phyloP scores from a whole-genome alignment of 371 early-diverging fungal species.

The Rhizopus microsporus region DNA sequence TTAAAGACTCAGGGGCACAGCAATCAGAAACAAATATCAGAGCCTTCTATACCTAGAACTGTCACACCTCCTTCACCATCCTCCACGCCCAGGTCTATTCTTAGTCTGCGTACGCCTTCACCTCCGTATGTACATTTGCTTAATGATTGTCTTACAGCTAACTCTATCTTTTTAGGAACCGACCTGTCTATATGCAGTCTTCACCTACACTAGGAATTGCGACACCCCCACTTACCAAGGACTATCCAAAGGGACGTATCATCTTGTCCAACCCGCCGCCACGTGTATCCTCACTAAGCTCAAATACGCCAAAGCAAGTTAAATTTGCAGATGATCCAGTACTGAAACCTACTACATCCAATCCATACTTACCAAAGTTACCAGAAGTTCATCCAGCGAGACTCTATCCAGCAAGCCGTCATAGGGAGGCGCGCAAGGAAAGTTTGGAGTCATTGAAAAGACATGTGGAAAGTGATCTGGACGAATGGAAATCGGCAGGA shows the following conservation, averaged over 20 bases:
- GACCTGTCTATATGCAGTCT: background rate
- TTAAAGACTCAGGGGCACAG: slow-evolving; percentile 16
- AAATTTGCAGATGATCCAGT: slow-evolving; percentile 24
- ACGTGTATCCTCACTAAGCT: slow-evolving; percentile 20
- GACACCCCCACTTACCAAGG: background rate
- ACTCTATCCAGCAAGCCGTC: slow-evolving; percentile 42
- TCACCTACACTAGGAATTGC: slow-evolving; percentile 10
- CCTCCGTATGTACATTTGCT: background rate
- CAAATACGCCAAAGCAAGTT: slow-evolving; percentile 11
- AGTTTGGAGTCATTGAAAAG: slow-evolving; percentile 46
- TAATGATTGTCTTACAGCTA: background rate
- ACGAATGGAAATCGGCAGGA: slow-evolving; percentile 49
- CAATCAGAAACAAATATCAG: slow-evolving; percentile 1
- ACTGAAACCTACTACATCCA: slow-evolving; percentile 1
- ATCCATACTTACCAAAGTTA: slow-evolving; percentile 9
- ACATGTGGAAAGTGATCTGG: slow-evolving; percentile 35
- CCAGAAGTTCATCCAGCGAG: slow-evolving; percentile 8
- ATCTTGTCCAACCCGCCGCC: slow-evolving; percentile 25
- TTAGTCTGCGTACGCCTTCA: background rate
- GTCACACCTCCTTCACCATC: background rate
- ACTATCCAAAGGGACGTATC: background rate
- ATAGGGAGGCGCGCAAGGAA: slow-evolving; percentile 34
- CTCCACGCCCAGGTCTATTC: background rate
- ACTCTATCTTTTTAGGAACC: background rate
- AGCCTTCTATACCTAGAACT: background rate